Base-by-base conservation (phyloP, 2,329 filamentous ascomycete species). In the Alternaria novae-zelandiae region DNA sequence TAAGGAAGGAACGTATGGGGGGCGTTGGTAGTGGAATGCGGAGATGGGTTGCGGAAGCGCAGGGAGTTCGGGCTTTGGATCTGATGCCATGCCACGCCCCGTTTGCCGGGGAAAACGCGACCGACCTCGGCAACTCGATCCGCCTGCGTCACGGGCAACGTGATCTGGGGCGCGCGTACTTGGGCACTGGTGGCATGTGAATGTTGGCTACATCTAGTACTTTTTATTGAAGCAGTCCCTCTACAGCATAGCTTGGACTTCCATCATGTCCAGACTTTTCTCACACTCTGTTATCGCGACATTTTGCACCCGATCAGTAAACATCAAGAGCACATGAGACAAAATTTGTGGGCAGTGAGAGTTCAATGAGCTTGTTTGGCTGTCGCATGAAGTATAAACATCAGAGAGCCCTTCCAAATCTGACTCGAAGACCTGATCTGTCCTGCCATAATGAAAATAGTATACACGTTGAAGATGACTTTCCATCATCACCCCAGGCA, bases 11-110 rank as follows among this genome's bases (percentile, higher is more conserved):
- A 32, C 41, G 47, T 53, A 54, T 45, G 59, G 30, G 44, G 28
- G 28, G 28, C 28, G 28, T 30, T 53, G 30, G 15, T 12, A 36
- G 44, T 64, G 57, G 15, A 36, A 49, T 64, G 57, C 30, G 55
- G 55, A 63, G 46, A 45, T 23, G 46, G 43, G 30, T 46, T 66
- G 65, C 62, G 59, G 63, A 61, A 63, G 60, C 59, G 54, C 50
- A 63, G 54, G 65, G 61, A 64, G 30, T 63, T 58, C 57, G 66
- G 64, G 44, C 56, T 54, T 58, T 67, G 64, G 43, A 36, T 30
- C 49, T 59, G 57, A 49, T 50, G 47, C 23, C 23, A 46, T 56
- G 41, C 54, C 23, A 12, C 9, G 21, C 41, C 54, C 25, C 54
- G 17, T 43, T 63, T 63, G 56, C 60, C 60, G 60, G 60, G 49